Base-by-base conservation (phyloP, 148 eudicot species). In the Linanthus parryae region DNA sequence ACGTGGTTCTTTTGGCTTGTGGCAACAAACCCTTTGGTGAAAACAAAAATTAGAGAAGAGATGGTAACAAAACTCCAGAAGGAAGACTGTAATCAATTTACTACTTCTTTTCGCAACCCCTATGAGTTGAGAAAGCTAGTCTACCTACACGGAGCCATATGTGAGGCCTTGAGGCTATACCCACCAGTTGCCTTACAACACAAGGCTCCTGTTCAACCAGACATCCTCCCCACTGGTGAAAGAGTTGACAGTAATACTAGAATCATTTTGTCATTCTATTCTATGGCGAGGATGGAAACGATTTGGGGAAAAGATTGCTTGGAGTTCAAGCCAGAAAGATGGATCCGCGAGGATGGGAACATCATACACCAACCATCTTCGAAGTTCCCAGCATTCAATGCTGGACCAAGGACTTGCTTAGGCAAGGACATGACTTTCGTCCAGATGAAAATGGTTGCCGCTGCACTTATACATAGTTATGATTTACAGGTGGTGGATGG, bases 241-340 rank as follows among this genome's bases (percentile, higher is more conserved):
- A 6, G 17, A 3, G 18, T 39, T 3, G 10, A 9, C 5, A 8
- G 6, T 2, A 39, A 39, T n/a, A 39, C 19, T 2, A 39, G 19
- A 39, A 5, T 39, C 4, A 1, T 39, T 5, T 39, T 39, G 4
- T n/a, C 43, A n/a, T 16, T 39, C 19, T 39, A 39, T 39, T 5
- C 43, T 7, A 39, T 39, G 43, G 43, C 19, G 8, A 39, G 43
- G 19, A 39, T 39, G 43, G 19, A 39, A 20, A n/a, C 5, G 3
- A 39, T 39, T 4, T 39, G 43, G 43, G 43, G 43, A n/a, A 10
- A 39, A 16, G 43, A 39, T 15, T 39, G 43, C 43, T 39, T 39
- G 43, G 43, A 39, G 43, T 39, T 39, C 43, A 39, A 39, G 18
- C 43, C 43, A 15, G 43, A 39, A 20, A 39, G 43, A 15, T 39